phyloP scores from a whole-genome alignment of 768 basidiomycete species.

The Panellus pusillus region DNA sequence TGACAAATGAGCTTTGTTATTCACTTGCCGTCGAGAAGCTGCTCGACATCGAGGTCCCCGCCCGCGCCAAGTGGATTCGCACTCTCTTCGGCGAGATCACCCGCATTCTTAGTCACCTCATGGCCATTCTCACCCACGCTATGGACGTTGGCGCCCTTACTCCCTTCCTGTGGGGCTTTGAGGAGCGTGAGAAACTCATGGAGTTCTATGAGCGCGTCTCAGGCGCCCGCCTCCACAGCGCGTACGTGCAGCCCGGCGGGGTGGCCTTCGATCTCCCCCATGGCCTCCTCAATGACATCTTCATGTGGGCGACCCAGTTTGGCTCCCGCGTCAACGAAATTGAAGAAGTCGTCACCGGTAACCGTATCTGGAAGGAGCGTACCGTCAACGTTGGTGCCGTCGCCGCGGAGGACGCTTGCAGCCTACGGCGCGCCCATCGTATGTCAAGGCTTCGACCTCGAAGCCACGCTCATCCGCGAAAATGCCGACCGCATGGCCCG shows the following conservation, averaged over 20 bases:
- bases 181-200: constrained; percentile 99
- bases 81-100: constrained; percentile 98
- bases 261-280: constrained; percentile 98
- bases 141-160: constrained; percentile 99
- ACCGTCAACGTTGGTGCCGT: constrained; percentile 90
- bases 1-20: constrained; percentile 99
- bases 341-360: constrained; percentile 96
- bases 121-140: constrained; percentile 94
- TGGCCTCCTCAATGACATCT: constrained; percentile 97
- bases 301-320: constrained; percentile 98
- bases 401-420: constrained; percentile 87
- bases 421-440: too few species aligned
- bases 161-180: constrained; percentile 99
- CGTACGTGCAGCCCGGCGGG: constrained; percentile 97
- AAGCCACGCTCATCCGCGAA: too few species aligned
- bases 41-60: constrained; percentile 94
- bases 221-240: constrained; percentile 94
- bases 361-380: constrained; percentile 97
- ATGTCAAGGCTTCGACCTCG: too few species aligned
- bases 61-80: constrained; percentile 97
- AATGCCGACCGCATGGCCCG: too few species aligned
- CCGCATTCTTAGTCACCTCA: constrained; percentile 92
- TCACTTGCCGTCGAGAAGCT: constrained; percentile 97
- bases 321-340: constrained; percentile 89
- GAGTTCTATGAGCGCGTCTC: constrained; percentile 99